Conservation (phyloP, 345 rosid species). For the Sisymbrium altissimum region DNA sequence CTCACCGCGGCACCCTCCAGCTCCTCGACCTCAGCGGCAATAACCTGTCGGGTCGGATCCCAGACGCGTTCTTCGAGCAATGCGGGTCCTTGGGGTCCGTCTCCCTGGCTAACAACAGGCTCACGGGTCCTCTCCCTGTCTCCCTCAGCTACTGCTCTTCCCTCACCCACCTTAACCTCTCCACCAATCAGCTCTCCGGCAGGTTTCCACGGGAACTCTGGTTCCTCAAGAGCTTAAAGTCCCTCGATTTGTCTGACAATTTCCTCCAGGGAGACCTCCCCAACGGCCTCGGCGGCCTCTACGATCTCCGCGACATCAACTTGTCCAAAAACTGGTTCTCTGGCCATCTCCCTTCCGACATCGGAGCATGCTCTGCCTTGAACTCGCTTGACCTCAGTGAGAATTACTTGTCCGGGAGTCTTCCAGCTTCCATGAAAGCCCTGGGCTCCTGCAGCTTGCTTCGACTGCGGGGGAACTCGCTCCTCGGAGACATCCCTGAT, state of each 20-base stretch:
- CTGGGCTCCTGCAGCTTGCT: constrained; percentile 49
- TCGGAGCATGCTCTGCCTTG: constrained; percentile 59
- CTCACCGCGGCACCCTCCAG: constrained; percentile 46
- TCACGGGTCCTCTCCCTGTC: constrained; percentile 63
- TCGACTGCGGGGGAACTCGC: constrained; percentile 52
- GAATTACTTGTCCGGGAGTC: constrained; percentile 60
- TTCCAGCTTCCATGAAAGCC: constrained; percentile 63
- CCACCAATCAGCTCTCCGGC: constrained; percentile 72
- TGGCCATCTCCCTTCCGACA: constrained; percentile 58
- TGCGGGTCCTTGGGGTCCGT: constrained; percentile 67
- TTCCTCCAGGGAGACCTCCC: constrained; percentile 62
- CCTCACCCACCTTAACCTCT: constrained; percentile 55
- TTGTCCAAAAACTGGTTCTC: constrained; percentile 56
- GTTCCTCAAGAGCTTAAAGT: constrained; percentile 54
- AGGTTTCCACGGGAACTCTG: constrained; percentile 56
- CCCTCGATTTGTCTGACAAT: constrained; percentile 67
- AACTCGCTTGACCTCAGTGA: constrained; percentile 56
- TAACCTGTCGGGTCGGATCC: constrained; percentile 61
- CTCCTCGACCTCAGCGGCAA: constrained; percentile 68
- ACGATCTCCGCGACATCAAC: constrained; percentile 50
- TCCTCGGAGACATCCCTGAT: constrained; percentile 56
- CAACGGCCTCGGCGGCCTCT: constrained; percentile 50
- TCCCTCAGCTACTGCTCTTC: constrained; percentile 60
- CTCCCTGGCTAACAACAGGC: constrained; percentile 65
- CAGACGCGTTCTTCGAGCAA: constrained; percentile 66